Conservation (phyloP, 2,329 filamentous ascomycete species). For the Fusarium succisae region DNA sequence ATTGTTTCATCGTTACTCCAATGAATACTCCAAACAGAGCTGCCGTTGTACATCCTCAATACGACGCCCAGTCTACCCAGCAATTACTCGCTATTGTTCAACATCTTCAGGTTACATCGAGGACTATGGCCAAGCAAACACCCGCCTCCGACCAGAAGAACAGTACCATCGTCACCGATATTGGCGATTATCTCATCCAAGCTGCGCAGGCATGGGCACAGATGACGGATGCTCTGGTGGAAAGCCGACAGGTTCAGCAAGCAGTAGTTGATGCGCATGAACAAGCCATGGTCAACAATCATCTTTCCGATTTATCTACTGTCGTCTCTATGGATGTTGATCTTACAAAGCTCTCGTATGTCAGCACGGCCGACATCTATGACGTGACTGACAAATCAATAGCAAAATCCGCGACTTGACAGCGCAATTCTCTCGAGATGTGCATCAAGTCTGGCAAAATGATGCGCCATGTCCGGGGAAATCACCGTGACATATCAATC, state of each 20-base stretch:
- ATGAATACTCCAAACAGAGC: conserved; percentile 19
- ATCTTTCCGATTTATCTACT: conserved; percentile 43
- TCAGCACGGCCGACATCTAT: background rate
- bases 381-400: background rate
- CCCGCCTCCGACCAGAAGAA: conserved; percentile 16
- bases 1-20: background rate
- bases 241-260: conserved; percentile 46
- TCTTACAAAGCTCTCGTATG: conserved; percentile 28
- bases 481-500: background rate
- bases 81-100: conserved; percentile 22
- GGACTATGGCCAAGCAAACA: conserved; percentile 22
- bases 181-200: conserved; percentile 49
- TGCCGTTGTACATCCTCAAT: conserved; percentile 3
- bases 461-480: background rate
- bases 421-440: conserved; percentile 32
- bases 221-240: conserved; percentile 45
- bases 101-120: conserved; percentile 12
- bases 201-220: conserved; percentile 47
- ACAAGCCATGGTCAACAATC: conserved; percentile 38
- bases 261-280: conserved; percentile 43
- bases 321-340: conserved; percentile 46
- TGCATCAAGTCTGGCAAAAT: conserved; percentile 28
- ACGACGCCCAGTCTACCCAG: conserved; percentile 23
- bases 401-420: conserved; percentile 36
- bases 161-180: conserved; percentile 44